Evolutionary conservation across 2,329 filamentous ascomycete species (phyloP), one percentile per base, ranked within the genome.

Genomic region (Drechslerella stenobrocha): DNA sequence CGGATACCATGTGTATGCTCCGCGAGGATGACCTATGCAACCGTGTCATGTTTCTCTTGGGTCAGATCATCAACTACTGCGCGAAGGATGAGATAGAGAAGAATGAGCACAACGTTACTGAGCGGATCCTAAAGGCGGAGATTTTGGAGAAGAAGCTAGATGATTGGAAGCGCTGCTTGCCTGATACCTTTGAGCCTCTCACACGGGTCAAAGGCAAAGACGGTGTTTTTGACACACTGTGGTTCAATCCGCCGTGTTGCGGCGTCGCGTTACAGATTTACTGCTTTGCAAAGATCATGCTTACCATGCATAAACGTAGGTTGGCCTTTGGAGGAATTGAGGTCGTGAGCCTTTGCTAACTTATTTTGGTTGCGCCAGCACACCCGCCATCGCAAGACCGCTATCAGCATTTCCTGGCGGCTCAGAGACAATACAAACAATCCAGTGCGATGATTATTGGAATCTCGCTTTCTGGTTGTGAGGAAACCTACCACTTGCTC

Each of bases 261-360:
- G 63, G 63, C n/a, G 44, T 67, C 42, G 63, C 63, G 2, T 40
- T 67, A 44, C 63, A 67, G 23, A 53, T 67, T 30, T 67, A 67
- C 28, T 67, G 52, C 40, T 67, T 67, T 26, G 55, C 63, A 3
- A 67, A 67, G 24, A 67, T 67, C 3, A 67, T 67, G 63, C 20
- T 67, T 11, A 67, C 52, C 32, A 67, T 67, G 63, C 63, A 67
- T 52, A 67, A 67, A 56, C 63, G 63, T 67, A 34, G 52, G 63
- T 60, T 46, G 18, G 22, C 34, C 15, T 30, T 30, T 30, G 3
- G 8, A 37, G 34, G 18, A 42, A 13, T 37, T 13, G 4, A 4
- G 11, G 34, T 15, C 11, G 3, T 5, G 3, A 37, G 15, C 13
- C 18, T 20, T 20, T 8, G 2, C 51, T 67, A 56, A 67, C 37